These are phyloP conservation scores for Kwoniella dendrophila DNA, from an alignment of 768 basidiomycete species.

Conservation along the genomic window DNA sequence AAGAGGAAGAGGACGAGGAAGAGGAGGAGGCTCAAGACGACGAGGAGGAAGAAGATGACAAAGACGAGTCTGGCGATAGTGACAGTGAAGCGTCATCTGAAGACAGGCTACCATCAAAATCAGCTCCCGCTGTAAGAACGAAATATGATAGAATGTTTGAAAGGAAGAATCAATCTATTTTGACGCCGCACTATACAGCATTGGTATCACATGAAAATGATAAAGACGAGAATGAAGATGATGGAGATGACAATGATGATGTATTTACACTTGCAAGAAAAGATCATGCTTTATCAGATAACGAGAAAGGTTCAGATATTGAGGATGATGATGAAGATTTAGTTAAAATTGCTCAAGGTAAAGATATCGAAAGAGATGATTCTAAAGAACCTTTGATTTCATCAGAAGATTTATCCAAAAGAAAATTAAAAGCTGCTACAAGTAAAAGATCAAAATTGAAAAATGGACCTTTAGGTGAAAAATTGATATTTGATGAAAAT, in stretches of 20 bases:
- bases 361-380: background rate
- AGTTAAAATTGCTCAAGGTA: background rate
- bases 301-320: conserved; percentile 40
- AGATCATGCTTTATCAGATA: conserved; percentile 71
- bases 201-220: conserved; percentile 71
- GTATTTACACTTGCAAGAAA: conserved; percentile 94
- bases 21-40: conserved; percentile 28
- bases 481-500: conserved; percentile 87
- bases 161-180: conserved; percentile 88
- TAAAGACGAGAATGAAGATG: conserved; percentile 53
- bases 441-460: conserved; percentile 74
- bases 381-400: conserved; percentile 42
- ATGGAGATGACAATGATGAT: conserved; percentile 61
- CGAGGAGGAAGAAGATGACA: conserved; percentile 21
- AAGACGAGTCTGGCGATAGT: conserved; percentile 6
- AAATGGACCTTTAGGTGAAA: conserved; percentile 65
- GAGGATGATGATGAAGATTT: conserved; percentile 14
- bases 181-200: conserved; percentile 86
- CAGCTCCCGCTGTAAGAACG: conserved; percentile 62
- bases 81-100: conserved; percentile 15
- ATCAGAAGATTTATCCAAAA: conserved; percentile 71
- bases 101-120: conserved; percentile 16
- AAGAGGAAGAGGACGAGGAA: conserved; percentile 23
- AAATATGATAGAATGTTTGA: conserved; percentile 99
- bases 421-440: conserved; percentile 73